Base-by-base conservation (phyloP, 2,329 filamentous ascomycete species). In the Fusarium chuoi region DNA sequence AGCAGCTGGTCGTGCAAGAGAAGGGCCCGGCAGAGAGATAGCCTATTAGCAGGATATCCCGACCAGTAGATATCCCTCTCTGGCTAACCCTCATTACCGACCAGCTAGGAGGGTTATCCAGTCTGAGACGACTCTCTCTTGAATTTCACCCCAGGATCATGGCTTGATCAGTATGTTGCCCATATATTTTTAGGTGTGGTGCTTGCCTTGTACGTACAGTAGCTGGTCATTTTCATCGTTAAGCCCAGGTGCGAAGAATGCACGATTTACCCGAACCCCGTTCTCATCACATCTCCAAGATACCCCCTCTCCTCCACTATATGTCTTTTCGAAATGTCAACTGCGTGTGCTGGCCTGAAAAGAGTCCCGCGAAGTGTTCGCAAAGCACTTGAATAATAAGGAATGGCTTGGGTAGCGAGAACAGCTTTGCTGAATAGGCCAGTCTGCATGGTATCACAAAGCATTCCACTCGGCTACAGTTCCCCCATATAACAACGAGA, bases 71-170 rank as follows among this genome's bases (percentile, higher is more conserved):
- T 6, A 28, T 48, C 14, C 6, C 0, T 7, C 3, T 4, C 13
- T 6, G 14, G 13, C 26, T 30, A 4, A 2, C 4, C 5, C 20
- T 48, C 0, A 22, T 48, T 11, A 14, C 20, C 0, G 20, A 17
- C 26, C 45, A 22, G 26, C 26, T 48, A 2, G 9, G 4, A 22
- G 20, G 3, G 10, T 11, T 46, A 2, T 4, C 20, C 0, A 46
- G 3, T 13, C 24, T 46, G 0, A 5, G 4, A 0, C 0, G 13
- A 1, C 1, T 45, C 8, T 20, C 12, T 0, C 2, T 46, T 0
- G 18, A 45, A 3, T 26, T 45, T 0, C 4, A 45, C 4, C 44
- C 17, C 0, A 0, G 5, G 1, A 9, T 10, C 2, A 45, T 42
- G 1, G n/a, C 41, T n/a, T 42, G 41, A n/a, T 10, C 15, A 15